A percentile compares a stretch with the other conserved stretches of the same genome.
Evolutionary conservation across 306 rosid species (phyloP).

Genomic region (Acacia crassicarpa): DNA sequence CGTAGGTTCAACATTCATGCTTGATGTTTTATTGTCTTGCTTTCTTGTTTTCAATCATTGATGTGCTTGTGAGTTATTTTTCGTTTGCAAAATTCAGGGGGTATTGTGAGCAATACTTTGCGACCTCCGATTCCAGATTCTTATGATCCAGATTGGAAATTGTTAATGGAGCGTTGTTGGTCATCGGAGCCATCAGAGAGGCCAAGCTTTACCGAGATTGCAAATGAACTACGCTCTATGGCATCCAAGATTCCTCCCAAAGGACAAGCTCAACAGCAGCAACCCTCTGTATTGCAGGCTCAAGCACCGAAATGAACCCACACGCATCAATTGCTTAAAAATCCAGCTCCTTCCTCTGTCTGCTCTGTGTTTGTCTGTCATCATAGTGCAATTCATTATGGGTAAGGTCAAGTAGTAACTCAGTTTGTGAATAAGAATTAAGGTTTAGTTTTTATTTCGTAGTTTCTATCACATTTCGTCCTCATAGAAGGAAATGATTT

Average conservation of each 20-base stretch:
- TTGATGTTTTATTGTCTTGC: background rate
- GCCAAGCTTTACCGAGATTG: constrained; percentile 76
- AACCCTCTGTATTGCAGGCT: constrained; percentile 36
- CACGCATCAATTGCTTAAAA: constrained; percentile 7
- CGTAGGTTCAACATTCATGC: background rate
- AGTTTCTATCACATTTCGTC: constrained; percentile 15
- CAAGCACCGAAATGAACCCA: constrained; percentile 52
- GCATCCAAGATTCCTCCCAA: constrained; percentile 70
- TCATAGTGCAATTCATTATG: constrained; percentile 23
- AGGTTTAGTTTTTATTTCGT: background rate
- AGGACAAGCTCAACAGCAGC: constrained; percentile 63
- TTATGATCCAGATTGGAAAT: constrained; percentile 77
- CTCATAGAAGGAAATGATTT: constrained; percentile 13
- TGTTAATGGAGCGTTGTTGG: constrained; percentile 90
- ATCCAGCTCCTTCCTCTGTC: background rate
- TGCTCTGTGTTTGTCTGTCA: constrained; percentile 17
- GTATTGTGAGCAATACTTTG: constrained; percentile 91
- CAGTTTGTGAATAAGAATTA: constrained; percentile 1
- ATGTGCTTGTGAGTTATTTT: constrained; percentile 18
- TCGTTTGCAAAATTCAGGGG: constrained; percentile 54
- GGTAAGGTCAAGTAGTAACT: constrained; percentile 21
- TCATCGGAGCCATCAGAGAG: constrained; percentile 83
- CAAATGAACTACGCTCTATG: constrained; percentile 67
- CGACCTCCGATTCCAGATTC: constrained; percentile 72
- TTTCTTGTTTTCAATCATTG: constrained; percentile 10